A percentile compares a stretch with the other conserved stretches of the same genome.
Evolutionary conservation across 352 stramenopile species (phyloP).

Genomic region (Pythium vanterpoolii): DNA sequence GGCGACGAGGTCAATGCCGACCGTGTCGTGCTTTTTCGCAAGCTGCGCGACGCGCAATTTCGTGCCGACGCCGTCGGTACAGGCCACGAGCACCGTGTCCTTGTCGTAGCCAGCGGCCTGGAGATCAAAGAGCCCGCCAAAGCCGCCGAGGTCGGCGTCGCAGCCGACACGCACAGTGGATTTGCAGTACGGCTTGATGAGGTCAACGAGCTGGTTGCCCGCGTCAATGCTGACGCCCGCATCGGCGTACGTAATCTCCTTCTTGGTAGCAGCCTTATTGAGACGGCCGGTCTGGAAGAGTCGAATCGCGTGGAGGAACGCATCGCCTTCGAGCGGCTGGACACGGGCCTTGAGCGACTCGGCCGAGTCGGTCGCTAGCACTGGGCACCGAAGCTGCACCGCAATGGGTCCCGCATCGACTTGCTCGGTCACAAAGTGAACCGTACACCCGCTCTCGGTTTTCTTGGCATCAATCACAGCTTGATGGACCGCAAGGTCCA

Average conservation of each 20-base stretch:
- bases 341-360: conserved; percentile 97
- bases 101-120: conserved; percentile 94
- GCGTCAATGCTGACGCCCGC: conserved; percentile 98
- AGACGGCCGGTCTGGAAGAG: conserved; percentile 71
- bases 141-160: conserved; percentile 96
- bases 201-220: conserved; percentile 94
- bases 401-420: conserved; percentile 98
- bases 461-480: conserved; percentile 96
- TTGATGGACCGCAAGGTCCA: conserved; percentile 99
- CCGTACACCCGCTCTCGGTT: conserved; percentile 95
- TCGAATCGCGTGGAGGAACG: conserved; percentile 87
- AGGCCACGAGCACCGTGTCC: conserved; percentile 97
- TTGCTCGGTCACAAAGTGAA: conserved; percentile 97
- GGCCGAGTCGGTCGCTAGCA: conserved; percentile 89
- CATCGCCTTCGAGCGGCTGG: conserved; percentile 95
- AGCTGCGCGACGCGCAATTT: conserved; percentile 93
- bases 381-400: conserved; percentile 93
- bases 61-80: conserved; percentile 97
- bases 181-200: conserved; percentile 99
- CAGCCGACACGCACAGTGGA: conserved; percentile 93
- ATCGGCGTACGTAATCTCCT: conserved; percentile 96
- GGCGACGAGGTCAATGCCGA: conserved; percentile 98
- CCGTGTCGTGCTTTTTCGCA: conserved; percentile 92
- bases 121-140: conserved; percentile 98
- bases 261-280: conserved; percentile 40